Conservation (phyloP, 2,329 filamentous ascomycete genomes). For the Botryotinia globosa region DNA sequence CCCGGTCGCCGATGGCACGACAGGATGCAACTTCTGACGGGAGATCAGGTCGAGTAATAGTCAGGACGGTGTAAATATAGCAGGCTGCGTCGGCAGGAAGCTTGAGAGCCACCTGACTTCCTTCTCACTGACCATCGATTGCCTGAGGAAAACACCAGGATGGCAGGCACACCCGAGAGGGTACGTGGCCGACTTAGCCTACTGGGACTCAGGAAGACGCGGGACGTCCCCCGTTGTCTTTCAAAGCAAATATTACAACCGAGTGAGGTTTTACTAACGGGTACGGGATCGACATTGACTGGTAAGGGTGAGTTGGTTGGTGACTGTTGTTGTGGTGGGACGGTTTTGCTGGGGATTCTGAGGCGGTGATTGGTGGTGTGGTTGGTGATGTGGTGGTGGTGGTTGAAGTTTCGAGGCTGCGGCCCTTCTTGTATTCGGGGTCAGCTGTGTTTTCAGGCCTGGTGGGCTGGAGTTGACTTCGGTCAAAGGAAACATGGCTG, state of each 20-base stretch:
- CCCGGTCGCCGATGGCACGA: slow-evolving; percentile 1
- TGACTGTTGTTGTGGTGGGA: background rate
- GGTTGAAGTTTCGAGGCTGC: background rate
- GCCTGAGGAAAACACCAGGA: background rate
- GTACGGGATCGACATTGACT: background rate
- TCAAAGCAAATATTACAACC: background rate
- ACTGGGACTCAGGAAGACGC: background rate
- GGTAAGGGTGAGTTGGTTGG: background rate
- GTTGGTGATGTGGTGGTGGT: background rate
- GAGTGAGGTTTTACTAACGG: background rate
- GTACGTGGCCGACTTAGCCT: background rate
- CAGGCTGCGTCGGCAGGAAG: slow-evolving; percentile 4
- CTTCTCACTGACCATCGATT: background rate
- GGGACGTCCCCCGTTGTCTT: background rate
- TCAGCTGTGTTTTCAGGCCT: background rate
- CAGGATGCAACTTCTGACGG: background rate
- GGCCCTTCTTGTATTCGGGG: background rate
- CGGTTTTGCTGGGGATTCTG: background rate
- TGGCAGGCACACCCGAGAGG: slow-evolving; percentile 1
- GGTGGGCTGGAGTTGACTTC: background rate
- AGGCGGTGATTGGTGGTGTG: background rate
- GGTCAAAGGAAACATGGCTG: background rate
- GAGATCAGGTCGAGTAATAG: slow-evolving; percentile 2
- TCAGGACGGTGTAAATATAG: background rate
- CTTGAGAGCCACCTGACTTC: background rate